A percentile compares a stretch with the other conserved stretches of the same genome.
Conservation (phyloP, 2,329 filamentous ascomycete species). For the Talaromyces rugulosus region DNA sequence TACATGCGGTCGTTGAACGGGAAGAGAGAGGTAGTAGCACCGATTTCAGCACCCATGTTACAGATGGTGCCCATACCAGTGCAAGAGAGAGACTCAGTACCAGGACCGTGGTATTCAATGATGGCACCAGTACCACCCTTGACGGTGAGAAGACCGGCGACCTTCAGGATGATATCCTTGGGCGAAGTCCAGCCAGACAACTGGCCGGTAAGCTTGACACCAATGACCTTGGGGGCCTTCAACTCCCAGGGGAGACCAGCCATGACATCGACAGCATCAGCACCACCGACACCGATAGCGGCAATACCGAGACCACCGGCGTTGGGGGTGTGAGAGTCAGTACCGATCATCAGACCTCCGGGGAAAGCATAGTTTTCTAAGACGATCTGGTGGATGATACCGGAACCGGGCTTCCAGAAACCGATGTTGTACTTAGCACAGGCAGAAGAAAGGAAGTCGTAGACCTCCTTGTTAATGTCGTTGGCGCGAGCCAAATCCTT, state of each 20-base stretch:
- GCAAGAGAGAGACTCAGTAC: slow-evolving; percentile 67
- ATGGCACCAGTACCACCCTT: slow-evolving; percentile 96
- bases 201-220: slow-evolving; percentile 88
- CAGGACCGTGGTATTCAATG: slow-evolving; percentile 56
- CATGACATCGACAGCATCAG: slow-evolving; percentile 98
- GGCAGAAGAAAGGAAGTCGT: slow-evolving; percentile 89
- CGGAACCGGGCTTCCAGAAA: slow-evolving; percentile 98
- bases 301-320: slow-evolving; percentile 92
- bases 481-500: slow-evolving; percentile 92
- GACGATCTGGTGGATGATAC: slow-evolving; percentile 98
- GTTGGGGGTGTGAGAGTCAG: slow-evolving; percentile 96
- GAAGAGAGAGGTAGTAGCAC: slow-evolving; percentile 86
- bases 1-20: slow-evolving; percentile 98
- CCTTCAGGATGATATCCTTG: slow-evolving; percentile 97
- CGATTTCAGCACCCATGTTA: slow-evolving; percentile 63
- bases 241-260: slow-evolving; percentile 95
- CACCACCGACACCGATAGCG: slow-evolving; percentile 95
- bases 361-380: slow-evolving; percentile 99
- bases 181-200: slow-evolving; percentile 88
- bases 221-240: slow-evolving; percentile 95
- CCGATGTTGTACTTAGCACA: slow-evolving; percentile 99
- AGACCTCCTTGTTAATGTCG: slow-evolving; percentile 97
- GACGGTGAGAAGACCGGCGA: slow-evolving; percentile 93
- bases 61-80: slow-evolving; percentile 86
- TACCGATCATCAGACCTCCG: slow-evolving; percentile 94